Evolutionary conservation across 768 basidiomycete genomes (phyloP), one percentile per base, ranked within the genome.

Genomic region (Tephrocybe rancida): DNA sequence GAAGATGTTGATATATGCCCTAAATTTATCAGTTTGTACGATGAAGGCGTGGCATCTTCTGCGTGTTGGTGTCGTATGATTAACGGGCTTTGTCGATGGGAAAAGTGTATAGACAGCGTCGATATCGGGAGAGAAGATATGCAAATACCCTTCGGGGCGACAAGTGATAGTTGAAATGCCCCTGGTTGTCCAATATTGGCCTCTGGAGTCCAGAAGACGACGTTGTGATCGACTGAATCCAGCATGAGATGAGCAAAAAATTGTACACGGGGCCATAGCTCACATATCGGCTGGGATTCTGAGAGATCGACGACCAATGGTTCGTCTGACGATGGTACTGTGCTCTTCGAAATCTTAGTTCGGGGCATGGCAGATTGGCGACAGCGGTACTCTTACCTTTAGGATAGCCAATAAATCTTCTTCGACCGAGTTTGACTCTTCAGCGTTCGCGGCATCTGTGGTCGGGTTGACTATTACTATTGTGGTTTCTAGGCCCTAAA

Each of bases 321-420:
- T 19, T 77, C 76, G 24, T 85, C 80, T n/a, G 78, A 66, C 0
- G 83, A 69, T 5, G 92, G 91, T 0, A 87, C 78, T 5, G 89
- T 87, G 51, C 84, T 90, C 91, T 95, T 29, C 22, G 34, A 13
- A 21, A 22, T 48, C 39, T 34, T 34, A 42, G 24, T 46, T 41
- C n/a, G 35, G 32, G 29, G 21, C 29, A 27, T 16, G 30, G 19
- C 25, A 19, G 10, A 18, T 21, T 37, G 3, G 21, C 29, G 50
- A 21, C 19, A 34, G 32, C 27, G 35, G 13, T 30, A 27, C 44
- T 59, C 70, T 37, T 43, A 92, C 93, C 80, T 83, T 79, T 24
- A 95, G 70, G 14, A 94, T 78, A 3, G 82, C 82, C n/a, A 88
- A 42, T 29, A 96, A 61, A 67, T 92, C 90, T 24, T 89, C 86